These are phyloP conservation scores for Didymella pomorum DNA, from an alignment of 2,329 filamentous ascomycete genomes.

Conservation along the genomic window DNA sequence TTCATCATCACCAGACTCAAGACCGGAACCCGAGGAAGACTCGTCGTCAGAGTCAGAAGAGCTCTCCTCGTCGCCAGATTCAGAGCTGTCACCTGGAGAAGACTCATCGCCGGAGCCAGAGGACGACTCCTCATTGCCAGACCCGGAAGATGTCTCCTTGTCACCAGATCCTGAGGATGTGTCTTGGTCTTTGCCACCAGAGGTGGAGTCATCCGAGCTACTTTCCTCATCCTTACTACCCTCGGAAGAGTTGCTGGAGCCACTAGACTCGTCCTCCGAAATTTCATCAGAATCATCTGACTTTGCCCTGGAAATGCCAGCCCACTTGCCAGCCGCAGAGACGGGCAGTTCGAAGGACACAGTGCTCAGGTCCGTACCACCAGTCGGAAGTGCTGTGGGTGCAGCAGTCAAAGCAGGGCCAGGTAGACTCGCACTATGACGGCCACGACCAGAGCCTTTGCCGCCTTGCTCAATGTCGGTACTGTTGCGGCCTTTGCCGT, in stretches of 20 bases:
- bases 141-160: neutral
- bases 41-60: neutral
- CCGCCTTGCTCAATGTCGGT: slow-evolving; percentile 8
- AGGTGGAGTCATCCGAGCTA: no score
- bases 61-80: neutral
- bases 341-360: slow-evolving; percentile 24
- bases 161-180: neutral
- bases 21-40: neutral
- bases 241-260: neutral
- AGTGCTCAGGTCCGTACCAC: slow-evolving; percentile 13
- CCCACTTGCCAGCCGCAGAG: slow-evolving; percentile 3
- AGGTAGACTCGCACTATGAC: no score
- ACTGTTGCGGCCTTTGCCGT: slow-evolving; percentile 7
- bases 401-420: slow-evolving; percentile 15
- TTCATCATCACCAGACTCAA: slow-evolving; percentile 8
- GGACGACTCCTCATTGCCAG: neutral
- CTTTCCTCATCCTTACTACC: no score
- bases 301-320: neutral
- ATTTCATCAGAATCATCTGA: slow-evolving; percentile 3
- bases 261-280: neutral
- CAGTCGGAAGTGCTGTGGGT: slow-evolving; percentile 13
- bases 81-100: neutral
- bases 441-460: slow-evolving; percentile 2
- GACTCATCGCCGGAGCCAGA: neutral
- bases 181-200: no score